Percentiles rank a stretch among this genome's conserved stretches.
Conservation (phyloP, 2,329 filamentous ascomycete species). For the Aspergillus neotritici region DNA sequence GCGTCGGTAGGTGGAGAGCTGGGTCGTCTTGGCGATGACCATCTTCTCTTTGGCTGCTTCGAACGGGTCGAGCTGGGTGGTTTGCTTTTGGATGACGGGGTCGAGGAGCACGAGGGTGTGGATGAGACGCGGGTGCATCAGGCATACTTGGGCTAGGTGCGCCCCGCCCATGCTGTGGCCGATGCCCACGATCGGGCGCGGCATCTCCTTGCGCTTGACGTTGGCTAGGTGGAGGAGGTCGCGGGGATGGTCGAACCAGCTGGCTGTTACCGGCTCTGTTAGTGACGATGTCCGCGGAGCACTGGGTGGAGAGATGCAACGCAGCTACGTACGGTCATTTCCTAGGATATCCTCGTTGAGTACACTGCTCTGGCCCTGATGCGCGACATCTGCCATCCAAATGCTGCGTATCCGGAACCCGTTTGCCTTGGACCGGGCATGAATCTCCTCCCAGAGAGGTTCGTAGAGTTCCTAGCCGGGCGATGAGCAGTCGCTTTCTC, state of each 20-base stretch:
- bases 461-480: constrained; percentile 74
- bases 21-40: constrained; percentile 33
- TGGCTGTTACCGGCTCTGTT: constrained; percentile 48
- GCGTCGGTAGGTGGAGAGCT: constrained; percentile 64
- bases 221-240: constrained; percentile 85
- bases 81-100: constrained; percentile 61
- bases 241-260: constrained; percentile 78
- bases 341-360: constrained; percentile 72
- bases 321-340: constrained; percentile 65
- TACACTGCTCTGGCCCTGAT: constrained; percentile 73
- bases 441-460: constrained; percentile 80
- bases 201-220: constrained; percentile 70
- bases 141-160: constrained; percentile 63
- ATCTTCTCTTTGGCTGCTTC: constrained; percentile 19
- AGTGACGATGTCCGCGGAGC: constrained; percentile 5
- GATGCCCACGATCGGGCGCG: constrained; percentile 73
- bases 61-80: constrained; percentile 35
- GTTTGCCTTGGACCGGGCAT: constrained; percentile 50
- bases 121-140: constrained; percentile 77
- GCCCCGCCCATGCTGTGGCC: constrained; percentile 86
- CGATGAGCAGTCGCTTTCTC: constrained; percentile 5
- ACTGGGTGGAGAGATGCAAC: background rate
- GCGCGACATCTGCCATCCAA: constrained; percentile 85
- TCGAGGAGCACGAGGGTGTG: constrained; percentile 73
- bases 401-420: constrained; percentile 71